A percentile compares a stretch with the other conserved stretches of the same genome.
Conservation (phyloP, 164 flowering plant genomes). For the Macadamia tetraphylla region DNA sequence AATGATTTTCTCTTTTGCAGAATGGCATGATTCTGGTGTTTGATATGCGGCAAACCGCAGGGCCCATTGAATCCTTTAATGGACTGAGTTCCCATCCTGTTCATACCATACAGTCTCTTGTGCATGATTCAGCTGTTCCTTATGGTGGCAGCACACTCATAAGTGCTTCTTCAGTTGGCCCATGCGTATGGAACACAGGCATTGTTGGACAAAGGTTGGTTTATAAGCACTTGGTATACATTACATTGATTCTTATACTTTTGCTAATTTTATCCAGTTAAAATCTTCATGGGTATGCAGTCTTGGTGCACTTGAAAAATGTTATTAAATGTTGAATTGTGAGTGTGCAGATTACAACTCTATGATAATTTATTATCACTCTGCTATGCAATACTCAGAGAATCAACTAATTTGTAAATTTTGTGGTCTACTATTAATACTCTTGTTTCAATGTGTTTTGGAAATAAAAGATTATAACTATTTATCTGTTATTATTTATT, state of each 20-base stretch:
- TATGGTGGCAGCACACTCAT: slow-evolving; percentile 38
- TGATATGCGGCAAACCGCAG: slow-evolving; percentile 71
- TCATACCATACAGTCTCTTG: slow-evolving; percentile 67
- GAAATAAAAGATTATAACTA: too few species aligned
- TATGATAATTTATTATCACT: too few species aligned
- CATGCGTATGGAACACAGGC: slow-evolving; percentile 63
- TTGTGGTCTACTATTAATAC: not conserved
- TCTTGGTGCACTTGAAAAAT: not conserved
- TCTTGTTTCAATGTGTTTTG: too few species aligned
- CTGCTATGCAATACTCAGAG: too few species aligned
- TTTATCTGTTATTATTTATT: too few species aligned
- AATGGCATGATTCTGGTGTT: slow-evolving; percentile 74
- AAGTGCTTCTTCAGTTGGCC: slow-evolving; percentile 74
- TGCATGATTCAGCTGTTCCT: slow-evolving; percentile 19
- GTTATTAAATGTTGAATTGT: too few species aligned
- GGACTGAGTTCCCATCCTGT: slow-evolving; percentile 62
- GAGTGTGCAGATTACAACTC: not conserved
- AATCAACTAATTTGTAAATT: too few species aligned
- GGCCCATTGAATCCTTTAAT: slow-evolving; percentile 43
- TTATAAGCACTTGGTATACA: not conserved
- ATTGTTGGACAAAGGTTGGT: slow-evolving; percentile 50
- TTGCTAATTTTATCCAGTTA: not conserved
- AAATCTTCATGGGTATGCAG: not conserved
- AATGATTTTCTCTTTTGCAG: slow-evolving; percentile 30
- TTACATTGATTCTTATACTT: not conserved